Base-by-base conservation (phyloP, 805 yeast species). In the Phaffomyces antillensis region DNA sequence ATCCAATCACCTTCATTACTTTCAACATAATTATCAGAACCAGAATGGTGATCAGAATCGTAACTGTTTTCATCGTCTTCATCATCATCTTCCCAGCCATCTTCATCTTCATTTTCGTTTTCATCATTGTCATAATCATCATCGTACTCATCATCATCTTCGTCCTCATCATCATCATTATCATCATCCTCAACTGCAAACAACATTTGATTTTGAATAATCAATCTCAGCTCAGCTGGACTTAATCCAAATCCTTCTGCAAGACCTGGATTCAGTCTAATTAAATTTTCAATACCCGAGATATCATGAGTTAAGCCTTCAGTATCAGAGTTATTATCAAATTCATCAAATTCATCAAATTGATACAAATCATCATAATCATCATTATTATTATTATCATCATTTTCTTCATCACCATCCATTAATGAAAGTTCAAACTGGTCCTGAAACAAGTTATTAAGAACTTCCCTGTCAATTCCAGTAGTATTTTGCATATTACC, bases 311-410 rank as follows among this genome's bases (percentile, higher is more conserved):
- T 28, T 28, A 13, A 28, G 7, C 20, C 28, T 17, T 35, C 37
- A 35, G n/a, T 37, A 25, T n/a, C 42, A 23, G 39, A 38, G 15
- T 38, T 36, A 10, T 35, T 18, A 7, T 41, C 39, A 28, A 28
- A 28, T 4, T 41, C 32, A 16, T 37, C 36, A 15, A 17, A 30
- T 5, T 36, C 40, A 23, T 36, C 46, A 16, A 23, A 36, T 16
- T 30, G 40, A 18, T 38, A 42, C 12, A 32, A 36, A 28, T 34
- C 43, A 10, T 32, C 40, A 24, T 32, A 40, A 11, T 30, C 43
- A 11, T 38, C 45, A 10, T 37, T 38, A 28, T 33, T 41, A 10
- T 32, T 37, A 24, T 36, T 38, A 28, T 33, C 43, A 10, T 32
- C 40, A 24, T 36, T 40, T 10, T 25, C 38, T 20, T 43, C 42